These are phyloP conservation scores for Ciborinia camelliae DNA, from an alignment of 2,329 filamentous ascomycete genomes.

Conservation along the genomic window DNA sequence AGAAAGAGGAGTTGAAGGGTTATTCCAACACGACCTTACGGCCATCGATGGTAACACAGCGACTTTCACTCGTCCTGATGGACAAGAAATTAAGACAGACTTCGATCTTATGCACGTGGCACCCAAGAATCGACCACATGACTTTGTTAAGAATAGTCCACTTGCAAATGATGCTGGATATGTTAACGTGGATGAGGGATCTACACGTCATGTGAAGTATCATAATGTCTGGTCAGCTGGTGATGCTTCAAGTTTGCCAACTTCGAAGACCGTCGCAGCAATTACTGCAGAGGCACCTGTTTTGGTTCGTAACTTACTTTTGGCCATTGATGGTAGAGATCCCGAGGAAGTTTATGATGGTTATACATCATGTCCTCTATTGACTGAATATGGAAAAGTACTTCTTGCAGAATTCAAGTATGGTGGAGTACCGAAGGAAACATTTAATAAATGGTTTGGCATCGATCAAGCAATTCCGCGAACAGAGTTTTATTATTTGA, in stretches of 20 bases:
- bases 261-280: conserved; percentile 54
- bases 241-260: conserved; percentile 57
- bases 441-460: conserved; percentile 52
- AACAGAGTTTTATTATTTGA: conserved; percentile 57
- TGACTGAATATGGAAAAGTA: conserved; percentile 59
- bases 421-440: conserved; percentile 60
- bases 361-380: conserved; percentile 54
- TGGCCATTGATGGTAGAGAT: conserved; percentile 45
- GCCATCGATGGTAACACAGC: conserved; percentile 52
- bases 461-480: conserved; percentile 56
- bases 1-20: conserved; percentile 54
- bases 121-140: conserved; percentile 57
- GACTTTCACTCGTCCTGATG: conserved; percentile 46
- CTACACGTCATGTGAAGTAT: conserved; percentile 52
- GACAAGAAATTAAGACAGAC: conserved; percentile 42
- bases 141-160: conserved; percentile 50
- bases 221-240: conserved; percentile 57
- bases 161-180: conserved; percentile 54
- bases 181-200: conserved; percentile 55
- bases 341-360: conserved; percentile 49
- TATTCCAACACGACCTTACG: conserved; percentile 57
- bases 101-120: conserved; percentile 57
- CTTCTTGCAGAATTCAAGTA: conserved; percentile 65
- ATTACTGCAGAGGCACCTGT: conserved; percentile 51
- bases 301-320: conserved; percentile 48